phyloP scores from a whole-genome alignment of 805 yeast genomes.

The Candida anglica region DNA sequence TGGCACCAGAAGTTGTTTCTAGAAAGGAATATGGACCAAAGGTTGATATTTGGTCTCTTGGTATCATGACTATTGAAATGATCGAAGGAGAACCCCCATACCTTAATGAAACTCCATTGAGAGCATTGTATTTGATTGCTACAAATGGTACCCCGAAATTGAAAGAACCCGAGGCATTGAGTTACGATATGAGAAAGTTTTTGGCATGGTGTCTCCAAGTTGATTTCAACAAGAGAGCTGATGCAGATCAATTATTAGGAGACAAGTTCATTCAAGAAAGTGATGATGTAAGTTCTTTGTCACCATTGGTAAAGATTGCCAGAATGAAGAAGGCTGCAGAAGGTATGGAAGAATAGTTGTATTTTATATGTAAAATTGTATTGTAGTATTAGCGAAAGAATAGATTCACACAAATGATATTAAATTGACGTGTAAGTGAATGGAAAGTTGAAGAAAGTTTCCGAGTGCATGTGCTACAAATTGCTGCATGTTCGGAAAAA shows the following conservation, averaged over 20 bases:
- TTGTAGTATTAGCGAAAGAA: neutral
- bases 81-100: constrained; percentile 99
- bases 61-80: constrained; percentile 98
- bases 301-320: constrained; percentile 74
- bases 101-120: constrained; percentile 89
- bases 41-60: constrained; percentile 96
- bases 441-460: too few relatives aligned
- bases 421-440: neutral
- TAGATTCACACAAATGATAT: neutral
- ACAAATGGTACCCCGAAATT: constrained; percentile 95
- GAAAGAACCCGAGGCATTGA: constrained; percentile 80
- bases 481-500: too few relatives aligned
- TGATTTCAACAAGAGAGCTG: constrained; percentile 74
- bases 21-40: constrained; percentile 95
- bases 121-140: constrained; percentile 90
- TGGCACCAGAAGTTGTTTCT: constrained; percentile 98
- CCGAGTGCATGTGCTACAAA: too few relatives aligned
- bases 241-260: constrained; percentile 66
- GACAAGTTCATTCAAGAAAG: constrained; percentile 64
- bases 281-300: constrained; percentile 56
- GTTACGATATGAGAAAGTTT: constrained; percentile 62
- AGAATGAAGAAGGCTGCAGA: constrained; percentile 55
- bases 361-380: constrained; percentile 1
- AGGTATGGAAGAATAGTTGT: constrained; percentile 5
- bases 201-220: constrained; percentile 78